phyloP scores from a whole-genome alignment of 2,329 filamentous ascomycete genomes.

The Metarhizium anisopliae region DNA sequence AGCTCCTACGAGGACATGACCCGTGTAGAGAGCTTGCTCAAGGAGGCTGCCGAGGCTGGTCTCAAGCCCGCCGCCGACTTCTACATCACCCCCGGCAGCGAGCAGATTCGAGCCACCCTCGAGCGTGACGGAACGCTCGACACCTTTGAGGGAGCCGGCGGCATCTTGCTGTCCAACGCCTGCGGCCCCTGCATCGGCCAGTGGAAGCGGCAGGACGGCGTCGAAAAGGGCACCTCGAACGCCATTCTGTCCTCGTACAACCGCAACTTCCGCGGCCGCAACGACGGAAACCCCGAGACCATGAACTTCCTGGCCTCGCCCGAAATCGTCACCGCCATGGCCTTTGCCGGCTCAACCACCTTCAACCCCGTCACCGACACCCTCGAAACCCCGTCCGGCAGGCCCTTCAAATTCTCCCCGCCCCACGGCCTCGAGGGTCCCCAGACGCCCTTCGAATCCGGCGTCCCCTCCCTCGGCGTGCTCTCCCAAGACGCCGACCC shows the following conservation, averaged over 20 bases:
- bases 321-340: slow-evolving; percentile 93
- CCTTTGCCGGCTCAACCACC: slow-evolving; percentile 82
- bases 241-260: slow-evolving; percentile 98
- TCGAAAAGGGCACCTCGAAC: slow-evolving; percentile 77
- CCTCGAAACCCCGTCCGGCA: slow-evolving; percentile 69
- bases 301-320: slow-evolving; percentile 99
- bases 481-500: slow-evolving; percentile 64
- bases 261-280: slow-evolving; percentile 93
- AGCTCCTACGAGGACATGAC: slow-evolving; percentile 99
- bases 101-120: slow-evolving; percentile 92
- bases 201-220: slow-evolving; percentile 85
- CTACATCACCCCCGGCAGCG: slow-evolving; percentile 92
- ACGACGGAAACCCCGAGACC: slow-evolving; percentile 91
- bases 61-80: slow-evolving; percentile 84
- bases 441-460: slow-evolving; percentile 60
- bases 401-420: slow-evolving; percentile 75
- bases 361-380: slow-evolving; percentile 94
- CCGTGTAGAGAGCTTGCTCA: slow-evolving; percentile 82
- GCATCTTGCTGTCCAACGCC: slow-evolving; percentile 85
- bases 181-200: slow-evolving; percentile 92
- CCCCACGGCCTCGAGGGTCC: slow-evolving; percentile 62
- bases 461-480: slow-evolving; percentile 65
- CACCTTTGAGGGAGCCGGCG: slow-evolving; percentile 80
- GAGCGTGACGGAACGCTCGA: slow-evolving; percentile 80
- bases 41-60: slow-evolving; percentile 82